A percentile compares a stretch with the other conserved stretches of the same genome.
Conservation (phyloP, 345 rosid species). For the Aquilaria yunnanensis region DNA sequence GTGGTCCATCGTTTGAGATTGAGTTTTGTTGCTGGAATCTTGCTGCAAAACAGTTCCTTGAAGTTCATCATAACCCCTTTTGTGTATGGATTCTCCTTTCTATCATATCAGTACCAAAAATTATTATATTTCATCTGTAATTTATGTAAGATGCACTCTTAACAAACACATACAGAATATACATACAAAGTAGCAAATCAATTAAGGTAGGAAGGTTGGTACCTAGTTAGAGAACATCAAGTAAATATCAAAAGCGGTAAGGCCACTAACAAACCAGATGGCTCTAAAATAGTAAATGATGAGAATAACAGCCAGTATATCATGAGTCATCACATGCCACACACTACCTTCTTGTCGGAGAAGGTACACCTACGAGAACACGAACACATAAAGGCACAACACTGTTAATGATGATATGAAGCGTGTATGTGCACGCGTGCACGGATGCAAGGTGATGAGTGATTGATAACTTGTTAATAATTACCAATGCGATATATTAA, state of each 20-base stretch:
- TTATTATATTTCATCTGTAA: slow-evolving; percentile 93
- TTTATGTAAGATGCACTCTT: too few relatives aligned
- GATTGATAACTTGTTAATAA: too few relatives aligned
- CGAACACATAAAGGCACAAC: slow-evolving; percentile 84
- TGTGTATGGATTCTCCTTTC: slow-evolving; percentile 73
- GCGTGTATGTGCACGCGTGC: slow-evolving; percentile 26
- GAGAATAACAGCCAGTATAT: slow-evolving; percentile 83
- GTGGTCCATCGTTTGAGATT: slow-evolving; percentile 61
- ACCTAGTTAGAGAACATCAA: slow-evolving; percentile 98
- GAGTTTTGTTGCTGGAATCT: slow-evolving; percentile 71
- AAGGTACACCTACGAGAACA: slow-evolving; percentile 95
- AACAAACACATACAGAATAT: slow-evolving; percentile 10
- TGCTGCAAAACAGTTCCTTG: slow-evolving; percentile 60
- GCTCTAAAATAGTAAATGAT: slow-evolving; percentile 77
- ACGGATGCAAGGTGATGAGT: too few relatives aligned
- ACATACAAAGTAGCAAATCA: too few relatives aligned
- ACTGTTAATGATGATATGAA: slow-evolving; percentile 83
- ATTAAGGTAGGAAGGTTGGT: not conserved
- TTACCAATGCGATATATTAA: slow-evolving; percentile 80
- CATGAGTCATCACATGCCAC: slow-evolving; percentile 64
- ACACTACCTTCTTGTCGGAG: slow-evolving; percentile 59
- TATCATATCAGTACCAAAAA: slow-evolving; percentile 85
- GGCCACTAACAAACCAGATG: slow-evolving; percentile 99
- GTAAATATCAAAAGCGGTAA: slow-evolving; percentile 81
- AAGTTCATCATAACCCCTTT: slow-evolving; percentile 70